Evolutionary conservation across 108 stramenopile species (phyloP), one percentile per base, ranked within the genome.

Genomic region (Skeletonema potamos): DNA sequence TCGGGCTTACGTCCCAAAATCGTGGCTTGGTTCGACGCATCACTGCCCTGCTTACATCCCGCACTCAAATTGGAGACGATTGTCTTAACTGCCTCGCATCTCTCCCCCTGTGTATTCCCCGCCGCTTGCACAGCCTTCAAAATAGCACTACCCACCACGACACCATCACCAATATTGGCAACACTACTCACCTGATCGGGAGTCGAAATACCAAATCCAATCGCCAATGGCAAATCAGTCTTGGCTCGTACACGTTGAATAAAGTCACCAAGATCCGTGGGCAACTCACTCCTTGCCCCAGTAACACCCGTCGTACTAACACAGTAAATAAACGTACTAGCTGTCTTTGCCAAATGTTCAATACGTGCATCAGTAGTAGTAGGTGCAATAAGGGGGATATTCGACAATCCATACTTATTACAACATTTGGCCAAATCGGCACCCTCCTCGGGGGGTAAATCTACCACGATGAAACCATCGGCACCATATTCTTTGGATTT

Each of bases 391-490:
- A 99, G 87, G 1, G 98, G 98, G 30, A 99, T 84, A 80, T 96
- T 97, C 56, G 90, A 90, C 54, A 99, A 84, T n/a, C 88, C 88
- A 71, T 89, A 51, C 62, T 89, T 84, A 41, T 85, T 76, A 78
- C 97, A 97, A 30, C 92, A 84, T 69, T 86, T 82, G 70, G 95
- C 85, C 60, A 98, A 76, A 7, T 72, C 88, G 20, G 77, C 75
- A 27, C 87, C 97, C 79, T 99, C 97, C 62, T 97, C 97, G 17
- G 97, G 97, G 7, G 97, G 96, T 10, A 98, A 75, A 80, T 99
- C 98, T n/a, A 99, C 98, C 0, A 98, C 96, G 72, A 99, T 97
- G 81, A 98, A 98, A 9, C 98, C 97, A 68, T 97, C 94, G 20
- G 90, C 94, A 17, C 96, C 96, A 27, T 86, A 85, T 10, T 85